These are phyloP conservation scores for Mycosphaerella sp. DNA, from an alignment of 2,329 filamentous ascomycete genomes.

Conservation along the genomic window DNA sequence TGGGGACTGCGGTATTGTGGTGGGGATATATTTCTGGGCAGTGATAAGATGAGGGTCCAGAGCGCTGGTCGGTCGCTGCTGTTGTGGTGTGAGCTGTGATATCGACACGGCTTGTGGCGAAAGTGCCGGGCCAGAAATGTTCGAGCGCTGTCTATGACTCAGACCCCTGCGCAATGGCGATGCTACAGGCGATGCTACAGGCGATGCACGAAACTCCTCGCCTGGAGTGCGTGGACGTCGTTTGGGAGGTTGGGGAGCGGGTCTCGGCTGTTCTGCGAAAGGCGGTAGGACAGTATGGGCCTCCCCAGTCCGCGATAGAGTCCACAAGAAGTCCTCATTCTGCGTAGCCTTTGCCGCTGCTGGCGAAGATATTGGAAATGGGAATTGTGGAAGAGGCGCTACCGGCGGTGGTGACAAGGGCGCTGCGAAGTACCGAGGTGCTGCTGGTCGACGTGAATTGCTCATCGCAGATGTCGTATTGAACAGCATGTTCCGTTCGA, in stretches of 20 bases:
- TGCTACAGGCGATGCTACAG: neutral
- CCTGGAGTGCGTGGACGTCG: conserved; percentile 21
- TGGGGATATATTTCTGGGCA: neutral
- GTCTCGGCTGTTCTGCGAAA: conserved; percentile 14
- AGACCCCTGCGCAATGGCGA: neutral
- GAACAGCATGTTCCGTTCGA: neutral
- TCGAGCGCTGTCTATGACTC: neutral
- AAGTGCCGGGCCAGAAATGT: neutral
- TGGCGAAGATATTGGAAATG: neutral
- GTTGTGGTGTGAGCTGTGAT: neutral
- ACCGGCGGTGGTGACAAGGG: neutral
- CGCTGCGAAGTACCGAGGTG: neutral
- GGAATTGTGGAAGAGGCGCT: neutral
- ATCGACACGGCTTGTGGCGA: neutral
- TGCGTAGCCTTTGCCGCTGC: neutral
- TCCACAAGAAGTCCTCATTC: neutral
- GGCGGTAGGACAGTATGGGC: conserved; percentile 2
- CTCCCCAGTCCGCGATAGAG: neutral
- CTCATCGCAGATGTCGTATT: neutral
- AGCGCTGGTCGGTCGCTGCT: neutral
- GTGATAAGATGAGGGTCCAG: neutral
- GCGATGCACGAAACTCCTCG: conserved; percentile 15
- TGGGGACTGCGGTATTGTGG: neutral
- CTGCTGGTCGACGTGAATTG: neutral
- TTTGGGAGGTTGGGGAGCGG: conserved; percentile 21